Evolutionary conservation across 1,139 yeast genomes (phyloP).

Genomic region (Arxiozyma slooffiae): DNA sequence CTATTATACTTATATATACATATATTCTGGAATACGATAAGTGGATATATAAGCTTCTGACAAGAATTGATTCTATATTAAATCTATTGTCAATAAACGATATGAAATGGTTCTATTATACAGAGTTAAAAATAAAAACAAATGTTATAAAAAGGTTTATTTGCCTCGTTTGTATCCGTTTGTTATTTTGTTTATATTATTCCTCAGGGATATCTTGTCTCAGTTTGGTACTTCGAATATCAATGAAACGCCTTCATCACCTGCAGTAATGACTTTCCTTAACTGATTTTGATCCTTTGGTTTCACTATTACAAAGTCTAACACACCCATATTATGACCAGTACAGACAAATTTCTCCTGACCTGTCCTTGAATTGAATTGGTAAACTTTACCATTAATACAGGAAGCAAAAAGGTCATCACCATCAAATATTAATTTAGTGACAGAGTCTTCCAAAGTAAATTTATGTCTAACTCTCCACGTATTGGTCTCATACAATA

Average conservation of each 20-base stretch:
- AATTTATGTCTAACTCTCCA: slow-evolving; percentile 78
- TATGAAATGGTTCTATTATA: neutral
- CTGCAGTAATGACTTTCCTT: slow-evolving; percentile 77
- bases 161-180: neutral
- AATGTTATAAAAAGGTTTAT: neutral
- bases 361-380: slow-evolving; percentile 87
- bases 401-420: slow-evolving; percentile 57
- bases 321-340: slow-evolving; percentile 91
- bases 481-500: slow-evolving; percentile 69
- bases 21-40: neutral
- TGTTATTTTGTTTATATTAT: neutral
- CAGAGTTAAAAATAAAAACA: neutral
- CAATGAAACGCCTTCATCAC: slow-evolving; percentile 91
- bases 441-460: slow-evolving; percentile 69
- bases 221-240: slow-evolving; percentile 42
- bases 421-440: slow-evolving; percentile 60
- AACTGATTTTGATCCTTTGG: slow-evolving; percentile 44
- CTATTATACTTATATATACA: too few relatives aligned
- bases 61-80: neutral
- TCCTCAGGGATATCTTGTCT: neutral
- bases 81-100: too few relatives aligned
- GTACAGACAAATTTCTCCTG: slow-evolving; percentile 68
- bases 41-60: neutral
- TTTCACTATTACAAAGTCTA: slow-evolving; percentile 57
- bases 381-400: slow-evolving; percentile 76